phyloP scores from a whole-genome alignment of 2,329 filamentous ascomycete genomes.

The Clonostachys chloroleuca region DNA sequence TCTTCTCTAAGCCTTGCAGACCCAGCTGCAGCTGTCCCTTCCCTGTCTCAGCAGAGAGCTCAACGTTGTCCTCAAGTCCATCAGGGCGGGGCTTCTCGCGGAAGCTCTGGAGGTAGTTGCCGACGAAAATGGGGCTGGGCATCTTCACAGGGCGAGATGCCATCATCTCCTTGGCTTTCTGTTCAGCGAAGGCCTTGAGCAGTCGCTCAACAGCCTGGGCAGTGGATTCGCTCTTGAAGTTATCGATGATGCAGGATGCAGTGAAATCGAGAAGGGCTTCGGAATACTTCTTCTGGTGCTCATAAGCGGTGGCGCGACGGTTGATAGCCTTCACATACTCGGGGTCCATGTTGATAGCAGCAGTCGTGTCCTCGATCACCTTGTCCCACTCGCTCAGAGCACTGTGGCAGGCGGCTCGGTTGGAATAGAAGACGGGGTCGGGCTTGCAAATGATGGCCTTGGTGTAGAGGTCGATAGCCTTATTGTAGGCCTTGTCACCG shows the following conservation, averaged over 20 bases:
- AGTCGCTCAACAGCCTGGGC: slow-evolving; percentile 88
- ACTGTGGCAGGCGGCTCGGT: slow-evolving; percentile 96
- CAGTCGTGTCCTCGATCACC: slow-evolving; percentile 94
- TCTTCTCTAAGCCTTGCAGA: slow-evolving; percentile 74
- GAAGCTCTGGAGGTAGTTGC: slow-evolving; percentile 99
- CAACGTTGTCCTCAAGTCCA: slow-evolving; percentile 77
- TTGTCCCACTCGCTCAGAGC: slow-evolving; percentile 90
- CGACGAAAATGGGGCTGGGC: slow-evolving; percentile 92
- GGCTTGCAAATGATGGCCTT: slow-evolving; percentile 96
- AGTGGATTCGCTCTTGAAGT: slow-evolving; percentile 87
- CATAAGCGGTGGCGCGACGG: slow-evolving; percentile 92
- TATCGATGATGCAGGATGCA: slow-evolving; percentile 97
- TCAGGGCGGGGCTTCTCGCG: slow-evolving; percentile 73
- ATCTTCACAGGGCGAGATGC: slow-evolving; percentile 81
- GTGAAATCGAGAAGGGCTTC: slow-evolving; percentile 97
- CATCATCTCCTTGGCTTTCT: slow-evolving; percentile 88
- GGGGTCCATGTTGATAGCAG: slow-evolving; percentile 86
- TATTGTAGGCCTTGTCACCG: slow-evolving; percentile 87
- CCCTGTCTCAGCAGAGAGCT: slow-evolving; percentile 72
- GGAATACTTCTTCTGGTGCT: slow-evolving; percentile 85
- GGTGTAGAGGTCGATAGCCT: slow-evolving; percentile 90
- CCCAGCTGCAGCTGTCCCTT: slow-evolving; percentile 84
- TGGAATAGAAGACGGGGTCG: slow-evolving; percentile 98
- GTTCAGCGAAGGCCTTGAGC: slow-evolving; percentile 93
- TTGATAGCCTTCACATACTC: slow-evolving; percentile 98